Evolutionary conservation across 2,329 filamentous ascomycete genomes (phyloP), one percentile per base, ranked within the genome.

Genomic region (Colletotrichum gigasporum): DNA sequence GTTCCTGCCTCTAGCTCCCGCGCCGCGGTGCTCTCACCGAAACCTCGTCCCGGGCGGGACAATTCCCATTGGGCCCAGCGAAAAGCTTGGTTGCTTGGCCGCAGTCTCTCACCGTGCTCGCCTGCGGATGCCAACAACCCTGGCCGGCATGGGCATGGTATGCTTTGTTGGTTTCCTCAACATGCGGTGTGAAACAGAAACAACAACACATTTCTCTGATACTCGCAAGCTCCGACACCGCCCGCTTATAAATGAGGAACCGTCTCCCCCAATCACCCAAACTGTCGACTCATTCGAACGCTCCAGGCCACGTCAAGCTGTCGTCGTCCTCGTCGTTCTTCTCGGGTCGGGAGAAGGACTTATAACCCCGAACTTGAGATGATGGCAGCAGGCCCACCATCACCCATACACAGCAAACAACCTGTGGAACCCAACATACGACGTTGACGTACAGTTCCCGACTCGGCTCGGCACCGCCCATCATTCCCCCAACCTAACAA

Each of bases 151-250:
- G 10, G 10, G 10, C 10, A 9, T 34, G 10, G 10, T 14, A 34
- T 10, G 32, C 32, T 14, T 14, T 14, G 32, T 52, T 26, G 5
- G n/a, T 5, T 11, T 10, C 10, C 32, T 9, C 48, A 57, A 62
- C 34, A 62, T 62, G 58, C 58, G 58, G 58, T 48, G 45, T 62
- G 58, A 62, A 62, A 62, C 58, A 48, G 42, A 24, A 48, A 35
- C 48, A 39, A 28, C 51, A 22, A 47, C 57, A 61, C 41, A 20
- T 20, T 26, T n/a, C n/a, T n/a, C n/a, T n/a, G n/a, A n/a, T n/a
- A 32, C 52, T 42, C 24, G 20, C 12, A 57, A n/a, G 42, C 34
- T 32, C 42, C 42, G 42, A 47, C 51, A 41, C 32, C 30, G 34
- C 26, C 56, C 47, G 58, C 58, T 62, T 34, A 48, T 18, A 24